Evolutionary conservation across 1,139 yeast genomes (phyloP).

Genomic region (Scheffersomyces lignicola): DNA sequence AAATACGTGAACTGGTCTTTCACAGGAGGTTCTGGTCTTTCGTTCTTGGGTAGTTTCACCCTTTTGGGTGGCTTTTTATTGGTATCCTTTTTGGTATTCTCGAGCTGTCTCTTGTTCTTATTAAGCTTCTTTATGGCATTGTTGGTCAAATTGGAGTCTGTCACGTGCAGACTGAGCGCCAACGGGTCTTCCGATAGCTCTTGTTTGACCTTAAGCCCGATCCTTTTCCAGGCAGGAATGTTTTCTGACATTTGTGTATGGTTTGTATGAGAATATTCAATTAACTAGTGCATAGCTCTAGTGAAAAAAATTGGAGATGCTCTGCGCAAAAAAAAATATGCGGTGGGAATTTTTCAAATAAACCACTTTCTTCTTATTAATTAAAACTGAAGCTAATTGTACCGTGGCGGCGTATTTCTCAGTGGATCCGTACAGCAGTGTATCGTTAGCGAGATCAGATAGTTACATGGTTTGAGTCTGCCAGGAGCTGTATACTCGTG

Average conservation of each 20-base stretch:
- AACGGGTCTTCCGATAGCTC: constrained; percentile 41
- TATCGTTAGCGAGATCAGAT: constrained; percentile 33
- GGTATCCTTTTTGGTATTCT: constrained; percentile 16
- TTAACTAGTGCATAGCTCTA: too few species aligned
- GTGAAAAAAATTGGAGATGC: not conserved
- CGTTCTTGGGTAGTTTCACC: constrained; percentile 70
- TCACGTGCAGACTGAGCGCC: constrained; percentile 38
- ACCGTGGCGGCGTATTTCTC: not conserved
- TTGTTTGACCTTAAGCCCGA: constrained; percentile 65
- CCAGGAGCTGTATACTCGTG: constrained; percentile 33
- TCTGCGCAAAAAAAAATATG: not conserved
- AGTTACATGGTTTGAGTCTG: constrained; percentile 60
- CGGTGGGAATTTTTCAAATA: not conserved
- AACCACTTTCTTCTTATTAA: not conserved
- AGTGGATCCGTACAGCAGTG: constrained; percentile 1
- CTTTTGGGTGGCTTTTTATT: constrained; percentile 69
- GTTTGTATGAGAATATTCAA: too few species aligned
- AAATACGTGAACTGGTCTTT: constrained; percentile 80
- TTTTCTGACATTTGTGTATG: constrained; percentile 5
- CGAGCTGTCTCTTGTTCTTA: constrained; percentile 29
- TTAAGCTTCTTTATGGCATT: constrained; percentile 47
- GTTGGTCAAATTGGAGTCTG: constrained; percentile 46
- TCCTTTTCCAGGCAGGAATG: constrained; percentile 89
- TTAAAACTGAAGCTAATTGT: not conserved
- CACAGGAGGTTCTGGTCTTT: constrained; percentile 74